Conservation (phyloP, 129 eudicot species). For the Centaurea solstitialis region DNA sequence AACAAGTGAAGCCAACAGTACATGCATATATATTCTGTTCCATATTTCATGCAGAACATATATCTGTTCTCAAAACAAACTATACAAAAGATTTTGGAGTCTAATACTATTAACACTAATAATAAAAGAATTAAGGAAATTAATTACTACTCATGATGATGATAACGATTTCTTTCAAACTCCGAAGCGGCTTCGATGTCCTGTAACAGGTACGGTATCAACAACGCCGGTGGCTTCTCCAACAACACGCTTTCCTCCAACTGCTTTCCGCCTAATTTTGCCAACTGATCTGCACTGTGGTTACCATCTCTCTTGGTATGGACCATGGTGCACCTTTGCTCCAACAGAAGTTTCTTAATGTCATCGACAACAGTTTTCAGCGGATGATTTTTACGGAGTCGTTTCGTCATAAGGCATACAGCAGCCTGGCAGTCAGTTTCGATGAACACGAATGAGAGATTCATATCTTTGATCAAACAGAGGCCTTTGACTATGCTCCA, state of each 20-base stretch:
- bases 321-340: background rate
- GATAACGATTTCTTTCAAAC: background rate
- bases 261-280: slow-evolving; percentile 6
- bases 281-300: slow-evolving; percentile 11
- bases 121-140: too few relatives aligned
- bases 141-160: background rate
- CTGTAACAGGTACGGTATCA: slow-evolving; percentile 6
- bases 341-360: background rate
- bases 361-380: background rate
- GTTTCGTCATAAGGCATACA: background rate
- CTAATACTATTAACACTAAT: background rate
- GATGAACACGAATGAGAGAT: background rate
- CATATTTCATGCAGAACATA: background rate
- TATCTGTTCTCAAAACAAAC: background rate
- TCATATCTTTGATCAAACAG: background rate
- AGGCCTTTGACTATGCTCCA: slow-evolving; percentile 9
- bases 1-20: background rate
- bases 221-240: background rate
- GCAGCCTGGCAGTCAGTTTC: slow-evolving; percentile 14
- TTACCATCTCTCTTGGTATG: slow-evolving; percentile 13
- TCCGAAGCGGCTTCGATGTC: background rate
- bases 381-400: background rate
- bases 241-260: background rate
- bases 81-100: background rate
- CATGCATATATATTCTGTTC: background rate